Evolutionary conservation across 2,329 filamentous ascomycete genomes (phyloP).

Genomic region (Diaporthe velutina): DNA sequence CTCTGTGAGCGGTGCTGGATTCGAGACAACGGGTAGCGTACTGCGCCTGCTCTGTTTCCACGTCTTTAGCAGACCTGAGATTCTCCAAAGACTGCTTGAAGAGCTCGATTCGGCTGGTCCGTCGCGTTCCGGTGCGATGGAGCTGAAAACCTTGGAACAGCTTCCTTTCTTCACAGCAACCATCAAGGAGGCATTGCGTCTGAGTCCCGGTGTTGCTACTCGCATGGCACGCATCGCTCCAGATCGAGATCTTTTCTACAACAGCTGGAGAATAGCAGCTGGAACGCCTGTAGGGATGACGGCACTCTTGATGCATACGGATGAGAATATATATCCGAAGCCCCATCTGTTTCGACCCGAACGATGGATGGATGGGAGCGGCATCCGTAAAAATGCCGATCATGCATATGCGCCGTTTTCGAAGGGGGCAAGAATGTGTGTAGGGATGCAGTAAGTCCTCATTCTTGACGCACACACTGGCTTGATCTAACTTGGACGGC

Average conservation of each 20-base stretch:
- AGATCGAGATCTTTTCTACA: background rate
- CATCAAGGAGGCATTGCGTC: background rate
- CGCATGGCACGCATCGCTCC: background rate
- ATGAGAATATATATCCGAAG: background rate
- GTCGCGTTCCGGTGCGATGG: rapidly evolving
- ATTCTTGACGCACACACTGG: background rate
- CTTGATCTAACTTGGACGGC: background rate
- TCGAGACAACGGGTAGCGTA: background rate
- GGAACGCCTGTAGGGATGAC: background rate
- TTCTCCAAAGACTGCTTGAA: background rate
- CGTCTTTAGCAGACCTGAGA: background rate
- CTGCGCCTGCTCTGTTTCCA: background rate
- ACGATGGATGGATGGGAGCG: background rate
- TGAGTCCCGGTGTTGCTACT: background rate
- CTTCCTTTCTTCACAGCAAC: background rate
- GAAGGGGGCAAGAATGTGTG: background rate
- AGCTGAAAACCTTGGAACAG: background rate
- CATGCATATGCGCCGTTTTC: background rate
- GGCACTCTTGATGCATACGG: background rate
- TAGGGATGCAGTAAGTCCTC: background rate
- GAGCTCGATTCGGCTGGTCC: background rate
- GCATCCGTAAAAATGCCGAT: background rate
- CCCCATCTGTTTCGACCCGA: background rate
- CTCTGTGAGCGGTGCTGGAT: background rate
- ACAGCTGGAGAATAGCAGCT: background rate